Conservation (phyloP, 768 basidiomycete genomes). For the Agaricus sinodeliciosus region DNA sequence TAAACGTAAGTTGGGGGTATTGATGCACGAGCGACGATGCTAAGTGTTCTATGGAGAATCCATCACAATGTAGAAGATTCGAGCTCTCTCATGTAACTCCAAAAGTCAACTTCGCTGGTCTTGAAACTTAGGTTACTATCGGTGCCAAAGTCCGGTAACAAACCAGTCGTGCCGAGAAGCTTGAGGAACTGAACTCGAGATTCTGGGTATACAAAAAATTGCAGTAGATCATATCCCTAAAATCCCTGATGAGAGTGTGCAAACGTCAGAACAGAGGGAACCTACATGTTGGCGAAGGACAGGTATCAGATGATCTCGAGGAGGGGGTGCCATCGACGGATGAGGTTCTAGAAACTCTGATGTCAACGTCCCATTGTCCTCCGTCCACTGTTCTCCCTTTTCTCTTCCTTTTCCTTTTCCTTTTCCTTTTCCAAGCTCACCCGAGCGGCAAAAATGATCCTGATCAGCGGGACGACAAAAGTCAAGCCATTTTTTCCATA, state of each 20-base stretch:
- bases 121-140: slow-evolving; percentile 23
- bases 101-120: slow-evolving; percentile 52
- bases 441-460: slow-evolving; percentile 14
- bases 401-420: slow-evolving; percentile 26
- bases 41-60: neutral
- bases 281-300: slow-evolving; percentile 59
- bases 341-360: slow-evolving; percentile 20
- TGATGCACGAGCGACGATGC: too few species aligned
- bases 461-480: slow-evolving; percentile 25
- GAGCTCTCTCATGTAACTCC: slow-evolving; percentile 46
- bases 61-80: neutral
- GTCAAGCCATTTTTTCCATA: slow-evolving; percentile 70
- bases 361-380: slow-evolving; percentile 31
- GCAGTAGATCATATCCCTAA: slow-evolving; percentile 52
- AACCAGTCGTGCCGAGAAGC: slow-evolving; percentile 41
- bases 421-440: slow-evolving; percentile 24
- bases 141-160: slow-evolving; percentile 31
- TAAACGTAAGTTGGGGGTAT: too few species aligned
- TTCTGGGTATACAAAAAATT: slow-evolving; percentile 65
- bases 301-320: slow-evolving; percentile 37
- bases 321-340: slow-evolving; percentile 20
- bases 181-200: slow-evolving; percentile 64
- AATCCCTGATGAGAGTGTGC: slow-evolving; percentile 9
- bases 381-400: slow-evolving; percentile 34
- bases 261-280: neutral